A percentile compares a stretch with the other conserved stretches of the same genome.
Evolutionary conservation across 2,329 filamentous ascomycete species (phyloP).

Genomic region (Ophiostoma piceae): DNA sequence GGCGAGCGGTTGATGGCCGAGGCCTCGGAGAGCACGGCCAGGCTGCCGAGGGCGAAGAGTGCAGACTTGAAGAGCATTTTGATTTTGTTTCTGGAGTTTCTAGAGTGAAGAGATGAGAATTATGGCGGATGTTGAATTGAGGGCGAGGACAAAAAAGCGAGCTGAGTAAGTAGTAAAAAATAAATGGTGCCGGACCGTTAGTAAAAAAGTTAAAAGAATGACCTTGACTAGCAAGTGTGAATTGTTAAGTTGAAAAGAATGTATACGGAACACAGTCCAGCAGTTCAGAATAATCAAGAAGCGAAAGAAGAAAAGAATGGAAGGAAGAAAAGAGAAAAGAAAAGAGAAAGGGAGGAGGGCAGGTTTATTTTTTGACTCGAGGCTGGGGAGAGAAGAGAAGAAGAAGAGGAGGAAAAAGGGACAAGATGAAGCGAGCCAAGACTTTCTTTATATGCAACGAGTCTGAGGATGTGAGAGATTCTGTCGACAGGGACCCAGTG

Average conservation of each 20-base stretch:
- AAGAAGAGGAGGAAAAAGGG: neutral
- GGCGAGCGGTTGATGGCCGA: conserved; percentile 36
- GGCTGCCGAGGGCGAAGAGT: conserved; percentile 46
- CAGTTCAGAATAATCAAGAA: conserved; percentile 43
- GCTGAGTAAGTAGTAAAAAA: conserved; percentile 22
- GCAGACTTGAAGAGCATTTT: conserved; percentile 51
- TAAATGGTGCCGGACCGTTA: conserved; percentile 49
- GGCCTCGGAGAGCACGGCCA: conserved; percentile 44
- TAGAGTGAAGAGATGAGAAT: neutral
- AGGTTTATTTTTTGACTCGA: conserved; percentile 32
- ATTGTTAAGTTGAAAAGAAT: conserved; percentile 8
- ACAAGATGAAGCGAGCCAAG: conserved; percentile 18
- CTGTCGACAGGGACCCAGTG: neutral
- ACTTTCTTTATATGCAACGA: conserved; percentile 22
- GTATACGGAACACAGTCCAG: conserved; percentile 40
- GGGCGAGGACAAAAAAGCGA: conserved; percentile 23
- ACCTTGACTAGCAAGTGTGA: conserved; percentile 22
- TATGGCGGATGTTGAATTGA: conserved; percentile 24
- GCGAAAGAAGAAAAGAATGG: conserved; percentile 30
- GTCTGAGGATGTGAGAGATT: neutral
- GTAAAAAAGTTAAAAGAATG: conserved; percentile 18
- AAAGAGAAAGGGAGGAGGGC: conserved; percentile 19
- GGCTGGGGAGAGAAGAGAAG: conserved; percentile 15
- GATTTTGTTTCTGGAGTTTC: conserved; percentile 22
- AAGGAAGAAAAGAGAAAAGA: conserved; percentile 26